These are phyloP conservation scores for Wilcoxina mikolae DNA, from an alignment of 495 filamentous ascomycete species.

Conservation along the genomic window DNA sequence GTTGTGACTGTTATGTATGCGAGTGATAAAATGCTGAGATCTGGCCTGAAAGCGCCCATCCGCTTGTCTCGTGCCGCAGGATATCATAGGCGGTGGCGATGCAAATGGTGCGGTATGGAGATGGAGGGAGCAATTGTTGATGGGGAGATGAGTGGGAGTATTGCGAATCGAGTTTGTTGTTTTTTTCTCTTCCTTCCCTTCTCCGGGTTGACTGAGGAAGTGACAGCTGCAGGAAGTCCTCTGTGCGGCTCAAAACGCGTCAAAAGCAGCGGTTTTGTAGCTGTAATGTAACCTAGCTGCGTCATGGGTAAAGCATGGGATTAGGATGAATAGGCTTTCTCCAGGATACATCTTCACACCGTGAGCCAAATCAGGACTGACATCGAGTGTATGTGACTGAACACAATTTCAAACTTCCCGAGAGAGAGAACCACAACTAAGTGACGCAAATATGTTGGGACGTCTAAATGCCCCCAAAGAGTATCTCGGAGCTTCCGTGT, in stretches of 20 bases:
- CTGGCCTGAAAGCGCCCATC: too few species aligned
- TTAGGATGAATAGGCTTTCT: conserved; percentile 52
- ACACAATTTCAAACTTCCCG: conserved; percentile 50
- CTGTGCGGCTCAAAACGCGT: conserved; percentile 52
- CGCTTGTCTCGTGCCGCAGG: too few species aligned
- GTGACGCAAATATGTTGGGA: conserved; percentile 55
- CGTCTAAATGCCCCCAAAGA: conserved; percentile 48
- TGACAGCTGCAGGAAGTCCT: conserved; percentile 40
- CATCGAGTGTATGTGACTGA: too few species aligned
- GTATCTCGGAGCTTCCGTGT: conserved; percentile 59
- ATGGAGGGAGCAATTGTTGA: conserved; percentile 54
- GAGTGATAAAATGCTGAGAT: too few species aligned
- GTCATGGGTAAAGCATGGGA: conserved; percentile 55
- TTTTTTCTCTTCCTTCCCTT: neutral
- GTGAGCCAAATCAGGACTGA: conserved; percentile 19
- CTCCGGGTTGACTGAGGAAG: neutral
- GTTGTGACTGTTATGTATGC: too few species aligned
- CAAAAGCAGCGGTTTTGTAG: conserved; percentile 56
- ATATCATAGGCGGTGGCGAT: conserved; percentile 55
- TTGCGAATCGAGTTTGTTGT: conserved; percentile 45
- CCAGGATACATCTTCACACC: conserved; percentile 61
- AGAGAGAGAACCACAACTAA: conserved; percentile 45
- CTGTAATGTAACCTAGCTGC: conserved; percentile 49
- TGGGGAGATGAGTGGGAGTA: conserved; percentile 56
- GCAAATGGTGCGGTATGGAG: conserved; percentile 49